Conservation (phyloP, 352 stramenopile species). For the Phytopythium mirpurense region DNA sequence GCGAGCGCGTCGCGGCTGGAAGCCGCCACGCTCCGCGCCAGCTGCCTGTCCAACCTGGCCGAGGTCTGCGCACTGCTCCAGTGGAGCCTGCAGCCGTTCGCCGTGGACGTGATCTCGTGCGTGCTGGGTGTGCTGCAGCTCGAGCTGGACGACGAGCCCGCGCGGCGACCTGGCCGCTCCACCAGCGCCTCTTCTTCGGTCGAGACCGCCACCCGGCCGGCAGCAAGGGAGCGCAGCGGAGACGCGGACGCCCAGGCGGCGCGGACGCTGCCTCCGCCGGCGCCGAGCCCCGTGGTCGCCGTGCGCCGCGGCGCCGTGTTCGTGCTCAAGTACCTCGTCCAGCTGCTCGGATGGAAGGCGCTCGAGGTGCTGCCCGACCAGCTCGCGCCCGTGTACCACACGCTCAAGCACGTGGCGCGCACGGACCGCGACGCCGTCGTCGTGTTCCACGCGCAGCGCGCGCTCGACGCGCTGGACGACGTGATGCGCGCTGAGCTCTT, state of each 20-base stretch:
- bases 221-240: neutral
- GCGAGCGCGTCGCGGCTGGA: slow-evolving; percentile 24
- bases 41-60: slow-evolving; percentile 85
- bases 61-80: slow-evolving; percentile 72
- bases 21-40: slow-evolving; percentile 65
- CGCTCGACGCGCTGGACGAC: slow-evolving; percentile 40
- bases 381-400: slow-evolving; percentile 68
- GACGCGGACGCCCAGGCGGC: neutral
- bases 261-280: neutral
- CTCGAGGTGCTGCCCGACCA: slow-evolving; percentile 71
- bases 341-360: slow-evolving; percentile 72
- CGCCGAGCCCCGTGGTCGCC: slow-evolving; percentile 30
- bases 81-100: slow-evolving; percentile 68
- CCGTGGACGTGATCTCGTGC: slow-evolving; percentile 70
- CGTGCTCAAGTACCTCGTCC: slow-evolving; percentile 66
- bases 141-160: slow-evolving; percentile 36
- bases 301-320: slow-evolving; percentile 77
- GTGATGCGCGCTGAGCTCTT: slow-evolving; percentile 81
- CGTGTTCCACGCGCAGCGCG: slow-evolving; percentile 56
- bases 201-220: neutral
- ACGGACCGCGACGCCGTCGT: slow-evolving; percentile 61
- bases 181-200: neutral
- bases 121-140: slow-evolving; percentile 77
- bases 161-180: neutral
- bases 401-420: slow-evolving; percentile 62